Evolutionary conservation across 163 green algal species (phyloP), one percentile per base, ranked within the genome.

Genomic region (Coccomyxa subellipsoidea): DNA sequence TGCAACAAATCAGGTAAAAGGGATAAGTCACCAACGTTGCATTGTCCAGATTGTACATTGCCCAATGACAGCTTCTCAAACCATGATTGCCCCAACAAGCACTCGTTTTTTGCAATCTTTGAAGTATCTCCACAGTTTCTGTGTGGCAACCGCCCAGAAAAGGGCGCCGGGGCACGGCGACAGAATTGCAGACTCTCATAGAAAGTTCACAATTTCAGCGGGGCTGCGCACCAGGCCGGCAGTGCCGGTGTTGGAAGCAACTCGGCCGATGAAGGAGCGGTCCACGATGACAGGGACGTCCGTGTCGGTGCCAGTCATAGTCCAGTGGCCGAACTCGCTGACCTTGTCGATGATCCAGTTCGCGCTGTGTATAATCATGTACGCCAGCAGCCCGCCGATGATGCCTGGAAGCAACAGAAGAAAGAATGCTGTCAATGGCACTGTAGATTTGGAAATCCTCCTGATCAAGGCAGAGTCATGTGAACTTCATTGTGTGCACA

Each of bases 371-470:
- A 91, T 85, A 79, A 92, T 73, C 69, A 94, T 81, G 85, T 93
- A 92, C 73, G 36, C 78, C 69, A 79, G 81, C 15, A 94, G 72
- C 29, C 94, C 94, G 0, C 85, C 90, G 77, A 97, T 96, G 47
- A 97, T 89, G 77, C 93, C 93, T 84, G 80, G 73, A 78, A 4
- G 15, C 7, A 18, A 3, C 38, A 27, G 47, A 59, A 12, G 9
- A 2, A 38, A 54, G 2, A 9, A 23, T 34, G 69, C 69, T 36
- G 31, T 2, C 7, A 38, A 15, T 75, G 69, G 4, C 1, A 59
- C 21, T 12, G 3, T 2, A 59, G 47, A 8, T 8, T 59, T 5
- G 47, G 69, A 12, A 76, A 76, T 2, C 23, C 1, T 25, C 2
- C 1, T 39, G 69, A 7, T n/a, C n/a, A n/a, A n/a, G n/a, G n/a